These are phyloP conservation scores for Bonia amplexicaulis DNA, from an alignment of 176 grass and related monocot genomes.

Conservation along the genomic window DNA sequence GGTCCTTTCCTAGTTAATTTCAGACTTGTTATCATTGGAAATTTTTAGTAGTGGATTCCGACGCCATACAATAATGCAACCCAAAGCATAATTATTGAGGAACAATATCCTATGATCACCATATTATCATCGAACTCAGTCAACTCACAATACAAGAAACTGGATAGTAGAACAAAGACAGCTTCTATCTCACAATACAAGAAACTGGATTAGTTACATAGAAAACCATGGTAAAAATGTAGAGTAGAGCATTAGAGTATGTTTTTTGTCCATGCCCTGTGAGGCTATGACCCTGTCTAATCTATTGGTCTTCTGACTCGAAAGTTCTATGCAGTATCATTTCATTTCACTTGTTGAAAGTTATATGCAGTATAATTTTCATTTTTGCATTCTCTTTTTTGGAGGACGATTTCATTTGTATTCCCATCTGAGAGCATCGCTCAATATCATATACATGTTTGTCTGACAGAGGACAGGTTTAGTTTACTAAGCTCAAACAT, in stretches of 20 bases:
- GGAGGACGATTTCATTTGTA: too few species aligned
- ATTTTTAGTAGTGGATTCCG: not conserved
- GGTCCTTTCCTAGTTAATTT: not conserved
- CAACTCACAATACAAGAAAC: not conserved
- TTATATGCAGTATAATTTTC: too few species aligned
- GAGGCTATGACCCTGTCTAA: too few species aligned
- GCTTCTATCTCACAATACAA: too few species aligned
- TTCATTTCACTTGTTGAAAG: too few species aligned
- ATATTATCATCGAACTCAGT: not conserved
- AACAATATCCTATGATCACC: not conserved
- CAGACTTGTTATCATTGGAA: not conserved
- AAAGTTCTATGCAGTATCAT: too few species aligned
- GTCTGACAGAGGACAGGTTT: not conserved
- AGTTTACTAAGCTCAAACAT: not conserved
- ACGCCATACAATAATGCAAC: constrained; percentile 42
- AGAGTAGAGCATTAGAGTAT: too few species aligned
- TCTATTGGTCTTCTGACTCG: too few species aligned
- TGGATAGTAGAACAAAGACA: not conserved
- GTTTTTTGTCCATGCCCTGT: too few species aligned
- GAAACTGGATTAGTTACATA: too few species aligned
- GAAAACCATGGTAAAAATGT: too few species aligned
- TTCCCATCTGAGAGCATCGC: too few species aligned
- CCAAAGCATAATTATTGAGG: constrained; percentile 6
- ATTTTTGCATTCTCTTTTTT: not conserved
- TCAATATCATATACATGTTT: not conserved